Evolutionary conservation across 2,329 filamentous ascomycete genomes (phyloP), one percentile per base, ranked within the genome.

Genomic region (Kalmusia sp.): DNA sequence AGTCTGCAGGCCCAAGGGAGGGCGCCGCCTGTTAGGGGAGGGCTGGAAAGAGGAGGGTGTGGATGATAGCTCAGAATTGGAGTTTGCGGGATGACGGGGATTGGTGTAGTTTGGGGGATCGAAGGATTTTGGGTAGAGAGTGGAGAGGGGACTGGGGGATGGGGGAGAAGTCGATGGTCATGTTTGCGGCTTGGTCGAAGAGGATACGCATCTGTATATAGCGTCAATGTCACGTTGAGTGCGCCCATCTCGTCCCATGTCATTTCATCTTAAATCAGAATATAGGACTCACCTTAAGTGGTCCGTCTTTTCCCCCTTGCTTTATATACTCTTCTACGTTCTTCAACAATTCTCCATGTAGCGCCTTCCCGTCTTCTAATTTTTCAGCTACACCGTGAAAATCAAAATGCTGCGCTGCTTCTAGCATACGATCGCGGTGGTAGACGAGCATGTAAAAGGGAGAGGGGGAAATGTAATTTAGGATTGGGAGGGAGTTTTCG

Each of bases 391-490:
- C 73, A 15, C 65, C 62, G 14, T 70, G 50, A 77, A 82, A 84
- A 37, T 77, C 68, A 61, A 84, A 81, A 59, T 81, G 75, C 56
- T 76, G 67, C 21, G 82, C 79, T 37, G 82, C 79, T 64, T 79
- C 82, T n/a, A 92, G 79, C 69, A 96, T 83, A 48, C 92, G 88
- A 69, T 93, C 89, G 39, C 86, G 84, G 71, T 96, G 92, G 62
- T 88, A 87, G 52, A 86, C 80, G 14, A 95, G 82, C 82, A 96
- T 91, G 73, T 96, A 96, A 62, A 91, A 87, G 0, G 87, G 84
- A 7, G 86, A 90, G 6, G 77, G 67, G 22, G 78, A 74, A 22
- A 66, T 59, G 62, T 77, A 79, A 64, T 86, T 87, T 76, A 71
- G 67, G 47, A 55, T 62, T 31, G 62, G 63, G 37, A 80, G 87